phyloP scores from a whole-genome alignment of 2,329 filamentous ascomycete genomes.

The Trichophyton equinum region DNA sequence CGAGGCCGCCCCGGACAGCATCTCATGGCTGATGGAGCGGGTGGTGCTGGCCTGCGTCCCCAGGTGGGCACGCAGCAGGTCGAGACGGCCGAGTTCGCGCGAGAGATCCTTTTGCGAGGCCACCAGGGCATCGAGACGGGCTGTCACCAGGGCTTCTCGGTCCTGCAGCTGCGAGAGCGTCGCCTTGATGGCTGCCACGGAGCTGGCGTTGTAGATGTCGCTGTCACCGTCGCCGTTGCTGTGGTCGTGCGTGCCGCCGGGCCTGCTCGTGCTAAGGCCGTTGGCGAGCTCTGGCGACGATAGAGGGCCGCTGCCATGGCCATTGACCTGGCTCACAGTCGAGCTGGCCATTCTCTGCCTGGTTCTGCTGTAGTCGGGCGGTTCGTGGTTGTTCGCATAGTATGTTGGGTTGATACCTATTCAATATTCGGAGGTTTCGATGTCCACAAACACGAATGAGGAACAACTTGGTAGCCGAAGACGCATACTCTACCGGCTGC shows the following conservation, averaged over 20 bases:
- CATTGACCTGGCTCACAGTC: background rate
- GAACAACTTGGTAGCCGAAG: no score
- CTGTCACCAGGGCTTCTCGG: constrained; percentile 62
- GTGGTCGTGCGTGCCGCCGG: no score
- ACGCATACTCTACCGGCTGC: no score
- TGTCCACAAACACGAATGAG: no score
- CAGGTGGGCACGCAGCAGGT: constrained; percentile 76
- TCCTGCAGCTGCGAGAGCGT: constrained; percentile 62
- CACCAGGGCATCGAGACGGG: constrained; percentile 62
- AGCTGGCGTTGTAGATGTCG: constrained; percentile 56
- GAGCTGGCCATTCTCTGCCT: background rate
- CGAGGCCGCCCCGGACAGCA: constrained; percentile 74
- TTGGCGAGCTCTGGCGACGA: constrained; percentile 12
- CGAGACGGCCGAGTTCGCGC: constrained; percentile 73
- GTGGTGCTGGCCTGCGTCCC: constrained; percentile 77
- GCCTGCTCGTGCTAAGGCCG: background rate
- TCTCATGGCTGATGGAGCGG: constrained; percentile 72
- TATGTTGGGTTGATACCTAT: no score
- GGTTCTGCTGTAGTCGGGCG: no score
- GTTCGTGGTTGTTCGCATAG: background rate
- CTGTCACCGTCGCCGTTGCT: constrained; percentile 2
- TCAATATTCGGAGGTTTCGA: no score
- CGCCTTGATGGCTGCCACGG: constrained; percentile 65
- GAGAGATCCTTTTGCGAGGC: constrained; percentile 76
- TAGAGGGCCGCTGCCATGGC: background rate